Evolutionary conservation across 441 rosid genomes (phyloP).

Genomic region (Populus hybrid): DNA sequence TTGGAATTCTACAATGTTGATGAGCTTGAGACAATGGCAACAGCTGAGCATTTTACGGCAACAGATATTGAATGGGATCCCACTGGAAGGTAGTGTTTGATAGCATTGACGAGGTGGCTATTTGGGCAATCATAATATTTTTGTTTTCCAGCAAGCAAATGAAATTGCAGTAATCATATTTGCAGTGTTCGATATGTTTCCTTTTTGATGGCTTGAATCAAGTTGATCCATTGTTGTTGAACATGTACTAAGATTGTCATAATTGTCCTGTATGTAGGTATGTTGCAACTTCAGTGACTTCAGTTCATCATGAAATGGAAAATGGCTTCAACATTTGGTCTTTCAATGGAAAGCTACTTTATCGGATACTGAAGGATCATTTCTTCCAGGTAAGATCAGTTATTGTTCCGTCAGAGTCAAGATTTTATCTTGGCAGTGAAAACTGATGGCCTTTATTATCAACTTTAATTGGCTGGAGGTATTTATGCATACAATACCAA

Average conservation of each 20-base stretch:
- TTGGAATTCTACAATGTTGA: no score
- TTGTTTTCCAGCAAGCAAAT: neutral
- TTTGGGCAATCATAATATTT: neutral
- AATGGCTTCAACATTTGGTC: slow-evolving; percentile 97
- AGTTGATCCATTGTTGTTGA: neutral
- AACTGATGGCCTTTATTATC: neutral
- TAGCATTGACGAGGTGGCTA: neutral
- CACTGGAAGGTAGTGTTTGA: slow-evolving; percentile 66
- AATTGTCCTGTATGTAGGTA: slow-evolving; percentile 44
- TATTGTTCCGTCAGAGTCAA: no score
- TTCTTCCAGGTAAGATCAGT: slow-evolving; percentile 73
- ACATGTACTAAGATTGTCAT: neutral
- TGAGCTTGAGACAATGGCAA: slow-evolving; percentile 90
- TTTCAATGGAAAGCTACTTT: slow-evolving; percentile 77
- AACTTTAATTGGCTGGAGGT: neutral
- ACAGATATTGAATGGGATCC: slow-evolving; percentile 97
- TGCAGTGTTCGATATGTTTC: neutral
- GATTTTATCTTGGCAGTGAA: neutral
- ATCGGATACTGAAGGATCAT: slow-evolving; percentile 79
- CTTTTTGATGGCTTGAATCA: neutral
- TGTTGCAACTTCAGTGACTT: slow-evolving; percentile 83
- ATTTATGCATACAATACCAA: neutral
- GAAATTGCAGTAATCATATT: neutral
- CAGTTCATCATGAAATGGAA: slow-evolving; percentile 93
- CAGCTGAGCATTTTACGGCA: slow-evolving; percentile 89